Conservation (phyloP, 805 yeast genomes). For the Ogataea sp. region DNA sequence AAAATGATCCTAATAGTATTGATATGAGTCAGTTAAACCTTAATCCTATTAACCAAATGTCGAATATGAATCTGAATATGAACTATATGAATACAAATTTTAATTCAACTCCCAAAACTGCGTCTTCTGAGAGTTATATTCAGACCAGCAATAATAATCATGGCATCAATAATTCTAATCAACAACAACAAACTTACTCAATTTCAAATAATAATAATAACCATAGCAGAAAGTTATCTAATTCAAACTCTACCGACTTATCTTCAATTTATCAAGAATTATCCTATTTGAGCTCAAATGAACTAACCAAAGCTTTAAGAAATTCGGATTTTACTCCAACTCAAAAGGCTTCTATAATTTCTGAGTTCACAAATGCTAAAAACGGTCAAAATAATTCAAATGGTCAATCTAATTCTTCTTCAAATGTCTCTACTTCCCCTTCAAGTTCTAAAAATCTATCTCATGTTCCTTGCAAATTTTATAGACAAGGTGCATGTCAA, state of each 20-base stretch:
- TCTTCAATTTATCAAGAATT: not conserved
- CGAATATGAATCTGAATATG: no score
- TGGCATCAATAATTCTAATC: no score
- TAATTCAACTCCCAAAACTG: no score
- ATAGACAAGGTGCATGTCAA: conserved; percentile 86
- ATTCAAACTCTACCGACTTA: no score
- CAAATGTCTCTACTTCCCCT: conserved; percentile 10
- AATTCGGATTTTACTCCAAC: conserved; percentile 11
- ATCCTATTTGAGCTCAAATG: conserved; percentile 2
- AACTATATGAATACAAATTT: no score
- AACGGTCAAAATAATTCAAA: conserved; percentile 8
- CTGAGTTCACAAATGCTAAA: not conserved
- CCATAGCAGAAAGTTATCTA: no score
- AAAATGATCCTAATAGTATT: no score
- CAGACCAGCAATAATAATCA: not conserved
- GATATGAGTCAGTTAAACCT: no score
- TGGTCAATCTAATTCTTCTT: conserved; percentile 10
- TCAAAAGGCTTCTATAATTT: conserved; percentile 7
- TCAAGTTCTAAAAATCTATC: conserved; percentile 47
- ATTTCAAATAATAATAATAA: no score
- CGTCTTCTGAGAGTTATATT: no score
- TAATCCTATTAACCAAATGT: no score
- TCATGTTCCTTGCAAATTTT: conserved; percentile 96
- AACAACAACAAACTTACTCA: not conserved
- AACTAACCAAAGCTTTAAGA: conserved; percentile 12